Conservation (phyloP, 768 basidiomycete genomes). For the Rhodocollybia butyracea region DNA sequence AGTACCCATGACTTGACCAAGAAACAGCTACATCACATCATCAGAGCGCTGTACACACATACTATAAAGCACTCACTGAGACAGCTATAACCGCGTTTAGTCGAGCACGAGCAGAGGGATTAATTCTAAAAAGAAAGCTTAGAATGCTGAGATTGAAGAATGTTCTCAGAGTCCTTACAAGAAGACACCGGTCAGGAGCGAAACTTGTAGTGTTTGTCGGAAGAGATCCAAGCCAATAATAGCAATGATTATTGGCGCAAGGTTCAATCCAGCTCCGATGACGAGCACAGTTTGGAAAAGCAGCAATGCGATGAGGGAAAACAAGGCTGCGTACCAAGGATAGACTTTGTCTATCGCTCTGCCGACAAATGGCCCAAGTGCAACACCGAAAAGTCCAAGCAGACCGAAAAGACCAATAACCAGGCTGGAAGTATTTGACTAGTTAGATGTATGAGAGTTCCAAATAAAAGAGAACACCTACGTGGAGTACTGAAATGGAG, state of each 20-base stretch:
- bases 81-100: conserved; percentile 77
- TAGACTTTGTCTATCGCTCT: conserved; percentile 50
- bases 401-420: conserved; percentile 59
- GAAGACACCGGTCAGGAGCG: conserved; percentile 39
- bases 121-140: conserved; percentile 29
- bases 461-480: conserved; percentile 16
- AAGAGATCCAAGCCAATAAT: conserved; percentile 52
- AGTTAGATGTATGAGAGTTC: conserved; percentile 39
- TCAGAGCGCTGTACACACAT: neutral
- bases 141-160: conserved; percentile 22
- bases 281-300: conserved; percentile 44
- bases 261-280: conserved; percentile 44
- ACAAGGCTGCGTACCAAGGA: conserved; percentile 54
- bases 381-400: conserved; percentile 49
- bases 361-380: conserved; percentile 51
- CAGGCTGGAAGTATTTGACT: conserved; percentile 40
- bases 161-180: conserved; percentile 34
- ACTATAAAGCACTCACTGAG: conserved; percentile 30
- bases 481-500: conserved; percentile 57
- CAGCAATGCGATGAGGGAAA: conserved; percentile 35
- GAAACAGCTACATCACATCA: conserved; percentile 32
- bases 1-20: conserved; percentile 61
- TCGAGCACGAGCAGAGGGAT: conserved; percentile 43
- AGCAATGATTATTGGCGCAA: conserved; percentile 49
- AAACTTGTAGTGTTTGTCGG: conserved; percentile 52